phyloP scores from a whole-genome alignment of 2,329 filamentous ascomycete genomes.

The Ophiostoma triangulosporum region DNA sequence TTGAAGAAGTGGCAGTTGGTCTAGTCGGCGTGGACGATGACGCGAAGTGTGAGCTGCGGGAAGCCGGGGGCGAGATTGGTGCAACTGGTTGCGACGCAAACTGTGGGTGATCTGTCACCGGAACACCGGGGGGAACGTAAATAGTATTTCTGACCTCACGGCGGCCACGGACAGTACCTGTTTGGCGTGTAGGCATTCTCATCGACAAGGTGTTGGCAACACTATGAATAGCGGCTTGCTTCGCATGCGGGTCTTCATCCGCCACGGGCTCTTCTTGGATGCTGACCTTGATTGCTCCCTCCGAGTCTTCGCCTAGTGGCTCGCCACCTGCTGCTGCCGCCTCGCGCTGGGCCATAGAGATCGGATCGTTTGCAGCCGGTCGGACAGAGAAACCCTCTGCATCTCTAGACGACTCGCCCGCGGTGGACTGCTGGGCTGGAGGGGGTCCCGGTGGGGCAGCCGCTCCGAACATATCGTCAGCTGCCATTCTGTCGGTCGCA shows the following conservation, averaged over 20 bases:
- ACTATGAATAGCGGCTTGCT: constrained; percentile 59
- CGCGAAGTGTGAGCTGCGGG: constrained; percentile 21
- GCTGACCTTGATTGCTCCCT: constrained; percentile 64
- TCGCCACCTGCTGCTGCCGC: constrained; percentile 27
- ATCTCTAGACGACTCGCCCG: constrained; percentile 42
- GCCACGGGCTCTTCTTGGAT: constrained; percentile 67
- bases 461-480: constrained; percentile 35
- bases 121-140: constrained; percentile 51
- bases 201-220: constrained; percentile 60
- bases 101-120: constrained; percentile 20
- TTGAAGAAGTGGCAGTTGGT: constrained; percentile 36
- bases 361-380: constrained; percentile 45
- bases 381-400: constrained; percentile 67
- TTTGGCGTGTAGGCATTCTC: constrained; percentile 52
- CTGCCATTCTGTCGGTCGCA: constrained; percentile 29
- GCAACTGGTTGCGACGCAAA: constrained; percentile 4
- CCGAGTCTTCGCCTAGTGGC: constrained; percentile 37
- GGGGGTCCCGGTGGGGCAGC: constrained; percentile 39
- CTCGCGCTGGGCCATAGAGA: constrained; percentile 61
- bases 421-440: constrained; percentile 26
- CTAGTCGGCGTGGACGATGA: constrained; percentile 18
- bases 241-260: constrained; percentile 63
- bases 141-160: constrained; percentile 87
- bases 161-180: constrained; percentile 71
- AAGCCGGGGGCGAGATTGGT: background rate